These are phyloP conservation scores for Trypanosoma theileri DNA, from an alignment of 208 protist genomes.

Conservation along the genomic window DNA sequence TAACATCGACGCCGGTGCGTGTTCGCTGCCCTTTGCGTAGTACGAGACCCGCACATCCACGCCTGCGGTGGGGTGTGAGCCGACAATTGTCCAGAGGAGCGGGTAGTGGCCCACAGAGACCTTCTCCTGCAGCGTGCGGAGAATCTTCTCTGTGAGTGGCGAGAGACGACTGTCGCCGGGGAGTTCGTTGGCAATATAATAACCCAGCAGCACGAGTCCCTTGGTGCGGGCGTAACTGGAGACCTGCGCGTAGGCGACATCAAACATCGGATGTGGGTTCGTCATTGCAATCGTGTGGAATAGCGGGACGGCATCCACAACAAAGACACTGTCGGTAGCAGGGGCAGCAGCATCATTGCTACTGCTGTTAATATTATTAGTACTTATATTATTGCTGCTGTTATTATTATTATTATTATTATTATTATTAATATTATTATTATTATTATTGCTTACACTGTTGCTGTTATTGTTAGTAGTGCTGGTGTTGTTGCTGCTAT, in stretches of 20 bases:
- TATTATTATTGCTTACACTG: background rate
- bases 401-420: background rate
- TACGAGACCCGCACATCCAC: constrained; percentile 28
- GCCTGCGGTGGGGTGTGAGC: constrained; percentile 22
- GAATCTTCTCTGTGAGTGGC: constrained; percentile 27
- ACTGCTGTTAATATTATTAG: background rate
- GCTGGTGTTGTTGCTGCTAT: constrained; percentile 22
- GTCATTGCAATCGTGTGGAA: constrained; percentile 78
- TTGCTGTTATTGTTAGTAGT: background rate
- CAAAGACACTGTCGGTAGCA: constrained; percentile 19
- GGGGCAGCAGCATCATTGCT: constrained; percentile 34
- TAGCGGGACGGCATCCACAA: constrained; percentile 73
- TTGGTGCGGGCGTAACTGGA: constrained; percentile 62
- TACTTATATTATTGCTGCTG: constrained; percentile 3
- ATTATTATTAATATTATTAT: too few species aligned
- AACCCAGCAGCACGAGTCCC: constrained; percentile 68
- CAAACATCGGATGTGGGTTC: constrained; percentile 80
- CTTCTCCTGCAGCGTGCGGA: constrained; percentile 29
- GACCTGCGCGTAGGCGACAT: constrained; percentile 75
- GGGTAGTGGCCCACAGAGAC: constrained; percentile 38
- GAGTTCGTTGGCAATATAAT: constrained; percentile 84
- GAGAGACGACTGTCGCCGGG: constrained; percentile 57
- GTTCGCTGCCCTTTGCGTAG: constrained; percentile 15
- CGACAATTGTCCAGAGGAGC: constrained; percentile 40
- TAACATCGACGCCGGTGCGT: constrained; percentile 28